Evolutionary conservation across 306 rosid species (phyloP), one percentile per base, ranked within the genome.

Genomic region (Fragaria nilgerrensis): DNA sequence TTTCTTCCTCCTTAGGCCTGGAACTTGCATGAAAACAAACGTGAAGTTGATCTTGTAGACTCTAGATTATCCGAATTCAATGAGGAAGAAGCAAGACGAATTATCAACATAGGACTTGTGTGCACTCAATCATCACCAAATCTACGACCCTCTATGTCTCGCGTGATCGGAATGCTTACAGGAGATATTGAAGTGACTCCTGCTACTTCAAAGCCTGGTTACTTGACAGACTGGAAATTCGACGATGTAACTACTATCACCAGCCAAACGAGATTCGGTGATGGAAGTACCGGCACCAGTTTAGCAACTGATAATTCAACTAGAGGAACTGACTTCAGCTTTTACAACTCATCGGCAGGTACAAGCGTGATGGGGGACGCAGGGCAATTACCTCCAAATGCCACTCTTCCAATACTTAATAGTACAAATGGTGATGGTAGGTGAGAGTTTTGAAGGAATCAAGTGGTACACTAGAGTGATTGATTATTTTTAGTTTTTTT

Each of bases 111-210:
- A 78, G 84, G 89, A n/a, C 87, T 88, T 61, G 27, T 80, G 77
- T 92, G 95, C 86, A 90, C 93, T 44, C 95, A 92, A 58, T 72
- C 93, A 78, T 81, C 91, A 25, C 95, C 97, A 23, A 27, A 41
- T 8, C 79, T 76, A 67, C 83, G 90, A 43, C 97, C 95, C 53
- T 48, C 90, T 0, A 92, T 92, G 97, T 90, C 95, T 7, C 89
- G 86, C 1, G 93, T 87, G 22, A 88, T 89, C 55, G 89, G 89
- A 59, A 89, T 91, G 89, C 89, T 91, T 72, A 61, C 85, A 0
- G 90, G 93, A 71, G 92, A 91, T 69, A 44, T 80, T 3, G 96
- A 89, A 81, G 90, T 89, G 82, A 61, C 80, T 70, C 7, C 82
- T 55, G 87, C 84, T 29, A 83, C 83, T 76, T 34, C 91, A 17